phyloP scores from a whole-genome alignment of 164 flowering plant species.

The Amborella trichopoda region DNA sequence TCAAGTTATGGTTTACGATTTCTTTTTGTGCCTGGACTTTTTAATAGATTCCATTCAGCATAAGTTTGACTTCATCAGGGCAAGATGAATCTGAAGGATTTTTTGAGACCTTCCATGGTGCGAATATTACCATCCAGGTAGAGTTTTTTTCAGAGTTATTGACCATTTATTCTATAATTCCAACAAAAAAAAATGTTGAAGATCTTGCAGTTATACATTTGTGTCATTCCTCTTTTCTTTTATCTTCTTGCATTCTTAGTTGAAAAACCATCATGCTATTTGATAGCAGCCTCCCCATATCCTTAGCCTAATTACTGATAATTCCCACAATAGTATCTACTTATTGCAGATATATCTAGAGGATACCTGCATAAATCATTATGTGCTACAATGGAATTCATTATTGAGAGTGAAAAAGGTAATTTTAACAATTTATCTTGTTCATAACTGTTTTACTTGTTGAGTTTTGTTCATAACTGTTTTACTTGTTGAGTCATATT shows the following conservation, averaged over 20 bases:
- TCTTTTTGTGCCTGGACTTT: no score
- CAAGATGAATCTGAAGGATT: slow-evolving; percentile 41
- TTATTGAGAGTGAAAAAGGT: slow-evolving; percentile 79
- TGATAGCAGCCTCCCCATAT: neutral
- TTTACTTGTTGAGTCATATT: neutral
- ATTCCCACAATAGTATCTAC: slow-evolving; percentile 51
- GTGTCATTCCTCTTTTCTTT: neutral
- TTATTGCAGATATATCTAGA: slow-evolving; percentile 63
- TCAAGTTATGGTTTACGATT: no score
- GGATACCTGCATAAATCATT: slow-evolving; percentile 82
- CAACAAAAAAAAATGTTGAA: neutral
- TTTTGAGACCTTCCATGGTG: slow-evolving; percentile 92
- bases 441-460: neutral
- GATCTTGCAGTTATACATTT: neutral
- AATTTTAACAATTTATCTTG: neutral
- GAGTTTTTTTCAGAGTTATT: neutral
- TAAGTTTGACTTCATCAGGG: slow-evolving; percentile 33
- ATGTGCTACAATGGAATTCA: slow-evolving; percentile 68
- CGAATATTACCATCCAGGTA: slow-evolving; percentile 78
- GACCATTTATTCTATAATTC: neutral
- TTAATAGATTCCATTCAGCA: slow-evolving; percentile 74
- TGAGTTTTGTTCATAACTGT: neutral
- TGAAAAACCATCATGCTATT: neutral
- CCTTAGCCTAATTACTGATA: slow-evolving; percentile 13
- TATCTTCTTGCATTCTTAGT: neutral